phyloP scores from a whole-genome alignment of 2,329 filamentous ascomycete species.

The Blumeriella jaapii region DNA sequence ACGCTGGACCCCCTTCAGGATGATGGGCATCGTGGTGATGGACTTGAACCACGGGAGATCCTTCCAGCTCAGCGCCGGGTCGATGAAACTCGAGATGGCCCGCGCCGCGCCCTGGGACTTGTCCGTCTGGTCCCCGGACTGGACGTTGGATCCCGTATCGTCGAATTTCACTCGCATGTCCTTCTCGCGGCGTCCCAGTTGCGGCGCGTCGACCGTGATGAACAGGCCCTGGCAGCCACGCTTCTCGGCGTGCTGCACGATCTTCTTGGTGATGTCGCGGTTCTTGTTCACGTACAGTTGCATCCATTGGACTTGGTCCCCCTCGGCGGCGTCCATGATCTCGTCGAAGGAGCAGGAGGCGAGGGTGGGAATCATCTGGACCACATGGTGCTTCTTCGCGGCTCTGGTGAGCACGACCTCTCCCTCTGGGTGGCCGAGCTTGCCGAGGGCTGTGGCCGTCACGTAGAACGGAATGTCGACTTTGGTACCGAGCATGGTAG shows the following conservation, averaged over 20 bases:
- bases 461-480: slow-evolving; percentile 87
- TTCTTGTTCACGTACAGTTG: slow-evolving; percentile 96
- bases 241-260: slow-evolving; percentile 82
- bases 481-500: slow-evolving; percentile 87
- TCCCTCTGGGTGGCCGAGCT: slow-evolving; percentile 86
- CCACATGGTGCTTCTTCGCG: slow-evolving; percentile 72
- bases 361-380: slow-evolving; percentile 97
- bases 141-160: slow-evolving; percentile 73
- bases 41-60: slow-evolving; percentile 88
- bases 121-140: slow-evolving; percentile 64
- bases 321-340: slow-evolving; percentile 73
- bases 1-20: slow-evolving; percentile 92
- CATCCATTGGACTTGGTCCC: slow-evolving; percentile 85
- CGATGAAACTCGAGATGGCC: slow-evolving; percentile 94
- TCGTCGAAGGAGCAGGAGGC: slow-evolving; percentile 97
- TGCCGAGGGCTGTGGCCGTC: slow-evolving; percentile 89
- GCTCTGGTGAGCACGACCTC: slow-evolving; percentile 84
- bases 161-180: slow-evolving; percentile 93
- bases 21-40: slow-evolving; percentile 88
- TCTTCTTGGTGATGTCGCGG: slow-evolving; percentile 76
- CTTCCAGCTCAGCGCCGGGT: slow-evolving; percentile 84
- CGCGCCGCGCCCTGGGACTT: slow-evolving; percentile 85
- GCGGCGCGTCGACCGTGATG: slow-evolving; percentile 95
- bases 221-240: slow-evolving; percentile 93
- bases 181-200: slow-evolving; percentile 89